Evolutionary conservation across 176 grass and related monocot species (phyloP).

Genomic region (Bothriochloa decipiens): DNA sequence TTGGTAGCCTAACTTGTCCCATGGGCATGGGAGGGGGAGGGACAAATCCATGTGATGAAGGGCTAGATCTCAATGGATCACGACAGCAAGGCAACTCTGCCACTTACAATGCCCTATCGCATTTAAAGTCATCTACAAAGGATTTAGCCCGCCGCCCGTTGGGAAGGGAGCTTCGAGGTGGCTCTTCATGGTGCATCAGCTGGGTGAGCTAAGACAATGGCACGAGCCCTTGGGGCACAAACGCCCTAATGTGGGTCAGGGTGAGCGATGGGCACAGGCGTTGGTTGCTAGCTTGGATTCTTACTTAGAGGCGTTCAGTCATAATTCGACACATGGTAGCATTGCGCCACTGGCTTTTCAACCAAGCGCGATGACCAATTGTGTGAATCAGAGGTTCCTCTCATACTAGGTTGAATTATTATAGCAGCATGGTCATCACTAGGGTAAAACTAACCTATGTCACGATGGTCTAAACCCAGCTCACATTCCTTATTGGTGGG

Average conservation of each 20-base stretch:
- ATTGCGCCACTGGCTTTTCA: slow-evolving; percentile 63
- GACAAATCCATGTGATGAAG: too few relatives aligned
- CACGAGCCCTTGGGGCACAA: slow-evolving; percentile 6
- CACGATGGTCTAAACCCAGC: too few relatives aligned
- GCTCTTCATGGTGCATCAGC: background rate
- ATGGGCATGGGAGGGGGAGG: too few relatives aligned
- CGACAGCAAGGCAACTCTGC: too few relatives aligned
- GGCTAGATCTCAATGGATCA: too few relatives aligned
- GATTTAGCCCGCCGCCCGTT: slow-evolving; percentile 55
- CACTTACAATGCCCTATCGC: slow-evolving; percentile 24
- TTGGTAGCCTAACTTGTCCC: too few relatives aligned
- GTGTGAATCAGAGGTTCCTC: too few relatives aligned
- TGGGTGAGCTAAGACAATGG: background rate
- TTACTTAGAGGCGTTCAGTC: slow-evolving; percentile 63
- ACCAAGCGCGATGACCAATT: slow-evolving; percentile 64
- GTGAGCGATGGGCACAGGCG: slow-evolving; percentile 19
- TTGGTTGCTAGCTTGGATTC: slow-evolving; percentile 52
- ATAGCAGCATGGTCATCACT: too few relatives aligned
- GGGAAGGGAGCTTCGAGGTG: slow-evolving; percentile 51
- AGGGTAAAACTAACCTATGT: too few relatives aligned
- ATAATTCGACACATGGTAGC: slow-evolving; percentile 57
- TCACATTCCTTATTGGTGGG: too few relatives aligned
- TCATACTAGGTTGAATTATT: too few relatives aligned
- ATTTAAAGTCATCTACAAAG: slow-evolving; percentile 74
- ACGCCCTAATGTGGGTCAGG: slow-evolving; percentile 28